Percentiles rank a stretch among this genome's conserved stretches.
Conservation (phyloP, 495 filamentous ascomycete genomes). For the Poronia punctata region DNA sequence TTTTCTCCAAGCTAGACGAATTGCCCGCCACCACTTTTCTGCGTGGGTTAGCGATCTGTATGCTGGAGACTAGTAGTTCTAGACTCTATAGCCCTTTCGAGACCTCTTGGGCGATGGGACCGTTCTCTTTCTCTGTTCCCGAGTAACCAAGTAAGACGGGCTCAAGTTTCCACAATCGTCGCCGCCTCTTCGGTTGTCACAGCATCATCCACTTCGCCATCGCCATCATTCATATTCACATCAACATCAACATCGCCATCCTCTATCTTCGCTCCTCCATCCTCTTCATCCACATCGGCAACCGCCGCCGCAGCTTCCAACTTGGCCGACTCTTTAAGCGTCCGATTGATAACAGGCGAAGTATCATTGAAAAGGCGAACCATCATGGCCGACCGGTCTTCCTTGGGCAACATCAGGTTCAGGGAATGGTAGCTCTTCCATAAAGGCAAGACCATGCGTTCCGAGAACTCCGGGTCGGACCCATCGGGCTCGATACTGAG, state of each 20-base stretch:
- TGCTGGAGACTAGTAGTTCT: too few species aligned
- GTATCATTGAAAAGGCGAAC: slow-evolving; percentile 83
- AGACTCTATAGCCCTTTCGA: too few species aligned
- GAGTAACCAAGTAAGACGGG: too few species aligned
- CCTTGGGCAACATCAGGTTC: slow-evolving; percentile 96
- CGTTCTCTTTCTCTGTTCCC: too few species aligned
- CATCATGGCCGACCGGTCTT: slow-evolving; percentile 88
- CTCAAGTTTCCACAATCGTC: too few species aligned
- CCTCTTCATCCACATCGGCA: slow-evolving; percentile 16
- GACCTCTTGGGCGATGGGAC: too few species aligned
- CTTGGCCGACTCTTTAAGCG: slow-evolving; percentile 38
- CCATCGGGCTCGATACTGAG: slow-evolving; percentile 68
- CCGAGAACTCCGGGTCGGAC: slow-evolving; percentile 62
- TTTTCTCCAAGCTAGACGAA: too few species aligned
- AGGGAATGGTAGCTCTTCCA: slow-evolving; percentile 83
- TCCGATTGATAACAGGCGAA: slow-evolving; percentile 58
- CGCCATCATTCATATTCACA: slow-evolving; percentile 1
- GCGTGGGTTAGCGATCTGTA: too few species aligned
- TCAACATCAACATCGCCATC: not conserved
- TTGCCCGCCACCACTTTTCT: too few species aligned
- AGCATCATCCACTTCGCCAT: slow-evolving; percentile 4
- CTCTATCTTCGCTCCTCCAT: slow-evolving; percentile 9
- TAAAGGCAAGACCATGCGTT: slow-evolving; percentile 78
- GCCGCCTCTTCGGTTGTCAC: not conserved
- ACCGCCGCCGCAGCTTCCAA: slow-evolving; percentile 21